Base-by-base conservation (phyloP, 2,329 filamentous ascomycete species). In the Alternaria sp. region DNA sequence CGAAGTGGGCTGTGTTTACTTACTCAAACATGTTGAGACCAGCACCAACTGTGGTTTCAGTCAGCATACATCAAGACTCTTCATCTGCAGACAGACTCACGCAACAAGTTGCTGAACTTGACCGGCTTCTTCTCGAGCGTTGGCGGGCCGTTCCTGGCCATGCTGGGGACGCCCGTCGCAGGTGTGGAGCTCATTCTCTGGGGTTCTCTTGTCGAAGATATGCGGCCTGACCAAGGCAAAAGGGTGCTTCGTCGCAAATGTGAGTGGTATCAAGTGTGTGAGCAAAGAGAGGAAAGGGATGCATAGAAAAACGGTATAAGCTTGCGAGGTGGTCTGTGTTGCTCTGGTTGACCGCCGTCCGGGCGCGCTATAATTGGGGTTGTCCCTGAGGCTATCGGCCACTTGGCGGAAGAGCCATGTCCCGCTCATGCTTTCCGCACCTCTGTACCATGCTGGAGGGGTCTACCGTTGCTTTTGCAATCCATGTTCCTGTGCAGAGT, bases 61-160 rank as follows among this genome's bases (percentile, higher is more conserved):
- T 75, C 66, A 76, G 76, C 69, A 66, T 48, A 51, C 24, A 34
- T 39, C 51, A 46, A 47, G 44, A 28, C 5, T 30, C 4, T 6
- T 3, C 2, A 11, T 30, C 18, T 16, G n/a, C 9, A 22, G 9
- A 14, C n/a, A 44, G 20, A 84, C 85, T 78, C 77, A 87, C 85
- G 88, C 77, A 99, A 86, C 87, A 99, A 82, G 85, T 99, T 99
- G 86, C 93, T 97, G 87, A 98, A 98, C 89, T 97, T 98, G 88
- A 99, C 88, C 70, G 95, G 95, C 89, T 98, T 98, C 91, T 98
- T 98, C 90, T 97, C 94, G 80, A 96, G 84, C 81, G 80, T 83
- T 80, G 83, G 81, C 79, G 83, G 82, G 36, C 61, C 66, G 42
- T 51, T 63, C 32, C 56, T 57, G 38, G 63, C 59, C 81, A 82